Evolutionary conservation across 1,284 basidiomycete genomes (phyloP), one percentile per base, ranked within the genome.

Genomic region (Cerioporus squamosus): DNA sequence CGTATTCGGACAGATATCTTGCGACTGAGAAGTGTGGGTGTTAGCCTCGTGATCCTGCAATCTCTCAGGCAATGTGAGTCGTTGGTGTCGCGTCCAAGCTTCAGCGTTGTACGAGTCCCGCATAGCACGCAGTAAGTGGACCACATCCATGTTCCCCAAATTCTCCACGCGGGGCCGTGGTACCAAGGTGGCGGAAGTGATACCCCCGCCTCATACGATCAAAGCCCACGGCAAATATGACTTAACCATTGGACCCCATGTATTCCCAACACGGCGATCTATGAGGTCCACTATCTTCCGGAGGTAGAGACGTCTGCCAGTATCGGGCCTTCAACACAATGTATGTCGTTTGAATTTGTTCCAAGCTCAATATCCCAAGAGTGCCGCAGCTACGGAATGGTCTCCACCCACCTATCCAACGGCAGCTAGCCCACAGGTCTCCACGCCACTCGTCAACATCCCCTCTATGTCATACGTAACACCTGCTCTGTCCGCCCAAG

Each of bases 211-310:
- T 0, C 87, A 91, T 68, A 86, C 82, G 1, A 81, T 86, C 51
- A 81, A 83, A 64, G 77, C 78, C 26, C 78, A 87, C 39, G 88
- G 87, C 39, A 83, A 79, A 69, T 91, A 85, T 68, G 82, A 86
- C 51, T 69, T 93, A 40, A 78, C 82, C 66, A 83, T 93, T 33
- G 90, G 90, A 7, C 90, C 90, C 10, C 89, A 90, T 69, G 72
- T 78, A 20, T 91, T 91, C 66, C 75, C 36, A 83, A 86, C 36
- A 90, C 88, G 0, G 75, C 79, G 0, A 76, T 93, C 53, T 90
- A 84, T 60, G 88, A 91, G 73, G 87, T 88, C 12, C 81, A 85
- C 63, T 87, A 86, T 69, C 70, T 76, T 1, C 68, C 73, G 10
- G 61, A 70, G 15, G 20, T 17, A 2, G 45, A 42, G 6, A 23